A percentile compares a stretch with the other conserved stretches of the same genome.
Evolutionary conservation across 2,329 filamentous ascomycete genomes (phyloP).

Genomic region (Aureobasidium sp.): DNA sequence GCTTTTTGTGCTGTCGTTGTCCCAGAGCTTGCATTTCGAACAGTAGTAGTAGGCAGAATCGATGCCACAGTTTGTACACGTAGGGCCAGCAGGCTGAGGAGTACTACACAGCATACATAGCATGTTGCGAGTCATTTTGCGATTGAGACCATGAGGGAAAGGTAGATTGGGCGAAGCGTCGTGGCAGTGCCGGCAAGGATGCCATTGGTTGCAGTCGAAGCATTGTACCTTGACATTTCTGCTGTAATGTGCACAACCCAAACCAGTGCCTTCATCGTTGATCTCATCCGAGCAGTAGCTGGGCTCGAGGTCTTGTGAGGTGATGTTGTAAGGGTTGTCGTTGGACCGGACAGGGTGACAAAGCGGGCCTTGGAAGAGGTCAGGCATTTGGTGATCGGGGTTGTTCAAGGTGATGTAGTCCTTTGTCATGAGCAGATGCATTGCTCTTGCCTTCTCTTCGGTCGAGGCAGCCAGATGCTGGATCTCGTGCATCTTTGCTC

Average conservation of each 20-base stretch:
- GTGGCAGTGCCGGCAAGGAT: conserved; percentile 95
- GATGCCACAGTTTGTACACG: conserved; percentile 80
- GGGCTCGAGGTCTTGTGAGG: conserved; percentile 35
- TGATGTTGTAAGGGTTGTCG: conserved; percentile 39
- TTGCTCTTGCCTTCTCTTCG: conserved; percentile 54
- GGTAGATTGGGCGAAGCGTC: conserved; percentile 77
- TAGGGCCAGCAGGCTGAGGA: conserved; percentile 82
- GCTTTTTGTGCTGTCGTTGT: conserved; percentile 88
- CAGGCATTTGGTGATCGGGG: not conserved
- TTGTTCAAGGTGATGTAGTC: conserved; percentile 39
- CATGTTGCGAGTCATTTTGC: conserved; percentile 93
- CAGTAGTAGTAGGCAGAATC: conserved; percentile 93
- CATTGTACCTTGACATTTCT: conserved; percentile 98
- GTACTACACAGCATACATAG: conserved; percentile 95
- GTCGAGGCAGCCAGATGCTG: conserved; percentile 46
- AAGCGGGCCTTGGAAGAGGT: conserved; percentile 4
- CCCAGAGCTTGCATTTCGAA: conserved; percentile 95
- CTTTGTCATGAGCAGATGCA: conserved; percentile 56
- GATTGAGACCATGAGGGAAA: conserved; percentile 64
- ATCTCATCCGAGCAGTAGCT: conserved; percentile 42
- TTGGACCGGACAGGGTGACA: not conserved
- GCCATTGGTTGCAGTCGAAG: conserved; percentile 89
- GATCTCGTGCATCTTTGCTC: conserved; percentile 54
- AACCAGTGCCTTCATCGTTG: conserved; percentile 52
- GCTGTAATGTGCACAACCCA: conserved; percentile 94